Percentiles rank a stretch among this genome's conserved stretches.
Evolutionary conservation across 352 stramenopile genomes (phyloP).

Genomic region (Globisporangium barbulae): DNA sequence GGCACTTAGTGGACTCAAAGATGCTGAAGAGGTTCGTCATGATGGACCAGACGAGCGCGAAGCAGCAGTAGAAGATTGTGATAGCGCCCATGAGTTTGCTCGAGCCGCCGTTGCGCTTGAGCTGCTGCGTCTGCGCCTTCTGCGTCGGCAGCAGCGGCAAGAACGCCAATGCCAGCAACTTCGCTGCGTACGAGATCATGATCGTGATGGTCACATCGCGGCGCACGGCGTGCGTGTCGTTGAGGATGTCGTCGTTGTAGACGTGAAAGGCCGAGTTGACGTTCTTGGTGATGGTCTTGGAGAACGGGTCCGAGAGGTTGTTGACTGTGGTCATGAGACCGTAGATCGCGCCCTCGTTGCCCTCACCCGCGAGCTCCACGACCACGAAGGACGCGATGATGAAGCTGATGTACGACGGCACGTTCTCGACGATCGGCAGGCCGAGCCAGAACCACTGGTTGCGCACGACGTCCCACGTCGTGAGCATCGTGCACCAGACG

Average conservation of each 20-base stretch:
- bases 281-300: constrained; percentile 22
- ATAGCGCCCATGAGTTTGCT: constrained; percentile 14
- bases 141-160: constrained; percentile 22
- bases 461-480: constrained; percentile 24
- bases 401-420: constrained; percentile 22
- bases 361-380: constrained; percentile 26
- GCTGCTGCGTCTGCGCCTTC: constrained; percentile 25
- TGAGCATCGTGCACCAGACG: constrained; percentile 19
- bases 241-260: constrained; percentile 17
- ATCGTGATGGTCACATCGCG: constrained; percentile 26
- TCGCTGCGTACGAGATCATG: constrained; percentile 24
- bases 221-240: constrained; percentile 20
- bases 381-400: constrained; percentile 26
- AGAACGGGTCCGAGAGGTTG: constrained; percentile 23
- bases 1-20: constrained; percentile 17
- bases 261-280: constrained; percentile 20
- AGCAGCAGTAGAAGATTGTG: constrained; percentile 20
- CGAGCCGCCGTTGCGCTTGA: constrained; percentile 22
- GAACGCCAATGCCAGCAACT: constrained; percentile 19
- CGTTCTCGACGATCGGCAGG: constrained; percentile 20
- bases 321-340: constrained; percentile 27
- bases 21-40: constrained; percentile 22
- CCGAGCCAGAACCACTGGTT: constrained; percentile 29
- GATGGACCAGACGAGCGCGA: constrained; percentile 19
- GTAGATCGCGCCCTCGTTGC: constrained; percentile 32